Evolutionary conservation across 169 alveolate species (phyloP), one percentile per base, ranked within the genome.

Genomic region (Eimeria maxima): DNA sequence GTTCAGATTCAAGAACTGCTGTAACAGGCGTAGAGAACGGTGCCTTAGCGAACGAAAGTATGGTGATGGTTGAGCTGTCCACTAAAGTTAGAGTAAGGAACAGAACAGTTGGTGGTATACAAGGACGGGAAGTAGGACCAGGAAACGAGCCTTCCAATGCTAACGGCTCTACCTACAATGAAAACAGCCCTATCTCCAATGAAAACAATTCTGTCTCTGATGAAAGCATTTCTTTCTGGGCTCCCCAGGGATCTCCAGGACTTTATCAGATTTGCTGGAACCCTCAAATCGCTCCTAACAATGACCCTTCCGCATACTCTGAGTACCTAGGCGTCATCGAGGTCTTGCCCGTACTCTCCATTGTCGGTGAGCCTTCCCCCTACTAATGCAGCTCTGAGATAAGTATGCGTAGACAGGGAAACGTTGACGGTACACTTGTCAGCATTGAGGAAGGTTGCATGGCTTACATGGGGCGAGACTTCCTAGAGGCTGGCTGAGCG

Each of bases 201-300:
- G 73, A 81, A 47, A 55, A 29, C 71, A 18, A 11, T 33, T 45
- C 38, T 50, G 50, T 53, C 0, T 83, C 91, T 29, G 93, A 87
- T 47, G 81, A 87, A 10, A 87, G 83, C 24, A 83, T 93, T 45
- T n/a, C 84, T 27, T 55, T 93, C 63, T 60, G 76, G 74, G 80
- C 88, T 33, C 89, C 94, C 1, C 65, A n/a, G 14, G 96, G 63
- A 27, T 29, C 45, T 3, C 83, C 96, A 22, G 81, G 93, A 11
- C 42, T 93, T 45, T 93, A 81, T 55, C 69, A 83, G 60, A 60
- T 93, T 24, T 93, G 96, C 88, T 93, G 96, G 96, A 93, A 93
- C 45, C 89, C 96, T 27, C 89, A 65, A 1, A 45, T 38, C 27
- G n/a, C 53, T 33, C 76, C 53, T 38, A 65, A 55, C 78, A 29